Evolutionary conservation across 805 yeast species (phyloP).

Genomic region (Metschnikowia bowlesiae): DNA sequence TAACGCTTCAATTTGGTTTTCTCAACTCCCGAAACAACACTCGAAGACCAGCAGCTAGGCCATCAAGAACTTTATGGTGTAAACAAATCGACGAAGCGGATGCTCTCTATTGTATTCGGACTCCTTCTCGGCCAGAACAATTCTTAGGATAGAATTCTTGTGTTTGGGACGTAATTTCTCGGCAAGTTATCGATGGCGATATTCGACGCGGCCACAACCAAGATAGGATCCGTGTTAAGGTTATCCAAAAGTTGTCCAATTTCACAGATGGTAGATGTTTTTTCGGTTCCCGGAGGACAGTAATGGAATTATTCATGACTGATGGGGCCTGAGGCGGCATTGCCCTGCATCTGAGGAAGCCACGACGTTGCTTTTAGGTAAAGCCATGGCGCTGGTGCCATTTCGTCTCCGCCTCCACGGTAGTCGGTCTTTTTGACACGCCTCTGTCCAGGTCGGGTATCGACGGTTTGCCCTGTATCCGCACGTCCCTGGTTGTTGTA

Average conservation of each 20-base stretch:
- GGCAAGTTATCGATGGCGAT: conserved; percentile 73
- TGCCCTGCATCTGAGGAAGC: too few species aligned
- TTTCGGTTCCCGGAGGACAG: conserved; percentile 42
- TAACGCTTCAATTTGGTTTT: conserved; percentile 17
- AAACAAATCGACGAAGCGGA: conserved; percentile 57
- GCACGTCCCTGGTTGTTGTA: too few species aligned
- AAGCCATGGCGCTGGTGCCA: too few species aligned
- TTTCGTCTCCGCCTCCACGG: too few species aligned
- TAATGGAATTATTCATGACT: conserved; percentile 46
- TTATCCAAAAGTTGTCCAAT: conserved; percentile 51
- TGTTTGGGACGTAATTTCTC: conserved; percentile 55
- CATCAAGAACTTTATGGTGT: conserved; percentile 54
- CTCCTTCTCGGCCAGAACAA: conserved; percentile 58
- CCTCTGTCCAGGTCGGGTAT: too few species aligned
- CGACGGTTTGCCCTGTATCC: too few species aligned
- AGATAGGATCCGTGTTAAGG: conserved; percentile 54
- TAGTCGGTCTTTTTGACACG: too few species aligned
- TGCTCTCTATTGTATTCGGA: conserved; percentile 56
- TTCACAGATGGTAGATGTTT: conserved; percentile 41
- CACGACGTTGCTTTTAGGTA: too few species aligned
- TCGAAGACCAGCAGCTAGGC: conserved; percentile 43
- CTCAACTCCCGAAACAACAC: conserved; percentile 43
- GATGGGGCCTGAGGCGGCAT: conserved; percentile 18
- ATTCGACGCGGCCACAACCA: conserved; percentile 73
- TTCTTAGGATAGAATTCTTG: conserved; percentile 50